Percentiles rank a stretch among this genome's conserved stretches.
Evolutionary conservation across 2,329 filamentous ascomycete species (phyloP).

Genomic region (Kalaharituber pfeilii): DNA sequence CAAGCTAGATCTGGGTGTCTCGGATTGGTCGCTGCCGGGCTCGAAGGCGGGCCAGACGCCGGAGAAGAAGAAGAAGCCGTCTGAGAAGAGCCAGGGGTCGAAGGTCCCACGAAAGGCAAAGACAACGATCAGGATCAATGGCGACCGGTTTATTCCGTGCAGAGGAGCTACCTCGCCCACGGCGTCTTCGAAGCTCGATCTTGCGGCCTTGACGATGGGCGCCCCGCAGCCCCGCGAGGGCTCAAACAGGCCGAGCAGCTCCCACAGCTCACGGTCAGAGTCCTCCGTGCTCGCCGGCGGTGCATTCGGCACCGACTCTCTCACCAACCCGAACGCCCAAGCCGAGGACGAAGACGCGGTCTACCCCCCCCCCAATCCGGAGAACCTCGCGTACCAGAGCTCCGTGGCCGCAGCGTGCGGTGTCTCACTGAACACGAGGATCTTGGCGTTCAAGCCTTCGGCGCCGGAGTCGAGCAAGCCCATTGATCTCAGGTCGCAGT

Average conservation of each 20-base stretch:
- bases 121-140: slow-evolving; percentile 62
- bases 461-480: slow-evolving; percentile 97
- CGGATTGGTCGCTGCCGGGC: slow-evolving; percentile 78
- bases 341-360: slow-evolving; percentile 45
- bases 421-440: slow-evolving; percentile 82
- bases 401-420: slow-evolving; percentile 81
- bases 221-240: neutral
- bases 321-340: slow-evolving; percentile 28
- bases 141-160: slow-evolving; percentile 93
- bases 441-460: slow-evolving; percentile 94
- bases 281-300: slow-evolving; percentile 9
- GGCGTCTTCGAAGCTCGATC: slow-evolving; percentile 65
- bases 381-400: slow-evolving; percentile 79
- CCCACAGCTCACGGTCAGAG: neutral
- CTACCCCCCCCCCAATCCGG: slow-evolving; percentile 66
- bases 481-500: slow-evolving; percentile 90
- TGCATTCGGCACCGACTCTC: slow-evolving; percentile 12
- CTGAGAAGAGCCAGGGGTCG: slow-evolving; percentile 32
- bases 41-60: slow-evolving; percentile 52
- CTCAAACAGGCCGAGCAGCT: neutral
- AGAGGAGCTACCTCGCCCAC: slow-evolving; percentile 71
- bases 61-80: slow-evolving; percentile 38
- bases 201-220: slow-evolving; percentile 24
- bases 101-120: slow-evolving; percentile 37
- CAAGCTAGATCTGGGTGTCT: slow-evolving; percentile 77